Conservation (phyloP, 1,284 basidiomycete species). For the Tilletiopsis washingtonensis region DNA sequence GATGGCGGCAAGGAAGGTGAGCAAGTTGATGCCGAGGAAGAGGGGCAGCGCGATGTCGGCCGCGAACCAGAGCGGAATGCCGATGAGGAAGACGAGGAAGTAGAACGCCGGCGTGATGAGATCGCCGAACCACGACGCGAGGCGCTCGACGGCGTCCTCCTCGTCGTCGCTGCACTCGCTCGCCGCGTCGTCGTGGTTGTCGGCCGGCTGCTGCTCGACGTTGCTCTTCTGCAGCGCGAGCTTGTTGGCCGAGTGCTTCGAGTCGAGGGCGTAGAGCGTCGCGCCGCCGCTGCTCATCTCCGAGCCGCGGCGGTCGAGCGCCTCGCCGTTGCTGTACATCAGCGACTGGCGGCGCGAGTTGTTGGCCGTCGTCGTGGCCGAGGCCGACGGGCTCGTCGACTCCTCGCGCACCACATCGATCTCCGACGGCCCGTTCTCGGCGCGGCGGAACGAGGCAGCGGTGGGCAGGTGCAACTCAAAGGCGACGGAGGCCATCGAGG, state of each 20-base stretch:
- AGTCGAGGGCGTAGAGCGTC: neutral
- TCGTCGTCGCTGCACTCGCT: neutral
- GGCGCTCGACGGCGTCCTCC: constrained; percentile 27
- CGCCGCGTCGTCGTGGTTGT: neutral
- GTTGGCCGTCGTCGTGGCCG: neutral
- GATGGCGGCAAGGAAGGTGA: constrained; percentile 30
- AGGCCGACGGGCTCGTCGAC: neutral
- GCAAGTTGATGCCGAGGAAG: constrained; percentile 28
- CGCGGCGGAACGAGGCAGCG: neutral
- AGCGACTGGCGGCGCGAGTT: neutral
- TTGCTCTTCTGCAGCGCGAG: neutral
- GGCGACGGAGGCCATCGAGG: neutral
- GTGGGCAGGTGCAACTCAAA: neutral
- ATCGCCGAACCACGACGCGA: constrained; percentile 16
- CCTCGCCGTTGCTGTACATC: neutral
- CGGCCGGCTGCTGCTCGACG: neutral
- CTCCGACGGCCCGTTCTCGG: neutral
- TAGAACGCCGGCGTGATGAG: constrained; percentile 22
- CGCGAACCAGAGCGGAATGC: constrained; percentile 27
- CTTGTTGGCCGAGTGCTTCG: neutral
- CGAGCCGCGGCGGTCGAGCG: neutral
- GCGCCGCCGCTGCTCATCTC: neutral
- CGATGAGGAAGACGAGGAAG: constrained; percentile 19
- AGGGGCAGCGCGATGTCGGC: constrained; percentile 30
- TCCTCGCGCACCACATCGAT: too few species aligned